Percentiles rank a stretch among this genome's conserved stretches.
Conservation (phyloP, 2,329 filamentous ascomycete species). For the Colletotrichum scovillei region DNA sequence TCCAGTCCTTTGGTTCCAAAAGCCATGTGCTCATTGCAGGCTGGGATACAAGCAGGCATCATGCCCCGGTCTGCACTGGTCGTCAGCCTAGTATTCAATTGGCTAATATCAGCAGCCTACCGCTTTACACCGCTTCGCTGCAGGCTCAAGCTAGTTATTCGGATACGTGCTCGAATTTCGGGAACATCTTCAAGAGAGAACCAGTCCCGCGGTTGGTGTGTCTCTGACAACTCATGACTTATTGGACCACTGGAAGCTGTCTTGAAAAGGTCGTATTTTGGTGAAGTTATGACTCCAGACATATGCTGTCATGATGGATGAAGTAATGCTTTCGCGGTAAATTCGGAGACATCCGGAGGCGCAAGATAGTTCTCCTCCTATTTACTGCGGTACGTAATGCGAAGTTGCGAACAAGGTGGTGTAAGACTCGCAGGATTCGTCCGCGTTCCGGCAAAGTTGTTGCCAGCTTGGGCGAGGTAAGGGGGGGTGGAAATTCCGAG, state of each 20-base stretch:
- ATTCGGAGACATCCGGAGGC: background rate
- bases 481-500: slow-evolving; percentile 15
- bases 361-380: background rate
- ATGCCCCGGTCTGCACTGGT: background rate
- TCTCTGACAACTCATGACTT: background rate
- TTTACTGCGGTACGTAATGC: too few species aligned
- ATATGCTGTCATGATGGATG: background rate
- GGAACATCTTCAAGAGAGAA: background rate
- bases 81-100: background rate
- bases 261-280: background rate
- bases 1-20: background rate
- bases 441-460: background rate
- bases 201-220: background rate
- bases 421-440: slow-evolving; percentile 2
- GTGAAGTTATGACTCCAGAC: background rate
- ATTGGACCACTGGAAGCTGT: background rate
- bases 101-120: background rate
- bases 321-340: background rate
- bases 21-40: background rate
- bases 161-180: background rate
- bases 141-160: background rate
- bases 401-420: background rate
- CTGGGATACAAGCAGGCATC: background rate
- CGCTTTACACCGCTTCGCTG: background rate
- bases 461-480: background rate